A percentile compares a stretch with the other conserved stretches of the same genome.
Conservation (phyloP, 176 grass and related monocot genomes). For the Musa itinerans region DNA sequence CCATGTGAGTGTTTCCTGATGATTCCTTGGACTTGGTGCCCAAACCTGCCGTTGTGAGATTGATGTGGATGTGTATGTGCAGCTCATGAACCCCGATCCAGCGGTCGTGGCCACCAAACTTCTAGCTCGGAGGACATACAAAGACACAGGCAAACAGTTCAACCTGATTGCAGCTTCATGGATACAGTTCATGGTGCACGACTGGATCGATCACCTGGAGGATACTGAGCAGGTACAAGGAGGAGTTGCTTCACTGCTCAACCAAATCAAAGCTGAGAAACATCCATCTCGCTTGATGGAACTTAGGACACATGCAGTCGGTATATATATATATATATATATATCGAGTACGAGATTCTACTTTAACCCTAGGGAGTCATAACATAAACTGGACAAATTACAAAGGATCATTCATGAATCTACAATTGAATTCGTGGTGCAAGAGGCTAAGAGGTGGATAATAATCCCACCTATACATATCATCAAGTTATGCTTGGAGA, state of each 20-base stretch:
- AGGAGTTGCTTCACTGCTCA: slow-evolving; percentile 1
- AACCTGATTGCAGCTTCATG: slow-evolving; percentile 51
- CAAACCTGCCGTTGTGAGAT: slow-evolving; percentile 14
- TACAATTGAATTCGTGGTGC: too few species aligned
- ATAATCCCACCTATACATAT: too few species aligned
- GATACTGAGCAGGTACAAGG: slow-evolving; percentile 40
- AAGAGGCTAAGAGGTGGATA: too few species aligned
- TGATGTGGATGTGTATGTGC: not conserved
- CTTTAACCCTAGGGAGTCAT: too few species aligned
- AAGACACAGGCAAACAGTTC: slow-evolving; percentile 52
- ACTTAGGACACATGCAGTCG: not conserved
- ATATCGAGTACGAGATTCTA: too few species aligned
- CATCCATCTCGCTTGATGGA: too few species aligned
- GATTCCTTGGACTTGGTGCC: not conserved
- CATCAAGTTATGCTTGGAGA: too few species aligned
- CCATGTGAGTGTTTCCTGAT: slow-evolving; percentile 19
- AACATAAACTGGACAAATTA: too few species aligned
- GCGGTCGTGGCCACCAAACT: slow-evolving; percentile 41
- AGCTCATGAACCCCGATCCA: slow-evolving; percentile 52
- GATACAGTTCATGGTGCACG: slow-evolving; percentile 74
- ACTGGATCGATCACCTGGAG: slow-evolving; percentile 61
- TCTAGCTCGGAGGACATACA: slow-evolving; percentile 33
- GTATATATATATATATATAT: not conserved
- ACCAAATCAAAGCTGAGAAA: not conserved
- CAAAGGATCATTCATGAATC: too few species aligned